A percentile compares a stretch with the other conserved stretches of the same genome.
These are phyloP conservation scores for Termitomyces sp. DNA, from an alignment of 768 basidiomycete species.

Conservation along the genomic window DNA sequence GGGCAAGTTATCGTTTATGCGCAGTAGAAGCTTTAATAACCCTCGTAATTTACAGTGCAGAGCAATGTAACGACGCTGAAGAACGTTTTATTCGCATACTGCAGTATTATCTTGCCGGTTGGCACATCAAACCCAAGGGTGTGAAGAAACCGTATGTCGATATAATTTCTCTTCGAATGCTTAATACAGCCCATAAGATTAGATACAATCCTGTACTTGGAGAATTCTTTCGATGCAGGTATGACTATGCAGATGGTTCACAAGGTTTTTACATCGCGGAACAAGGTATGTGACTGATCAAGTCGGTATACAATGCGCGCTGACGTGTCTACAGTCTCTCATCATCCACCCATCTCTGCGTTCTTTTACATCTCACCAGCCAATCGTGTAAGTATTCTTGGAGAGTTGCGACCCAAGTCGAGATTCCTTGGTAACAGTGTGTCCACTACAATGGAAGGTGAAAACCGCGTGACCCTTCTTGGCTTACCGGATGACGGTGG, in stretches of 20 bases:
- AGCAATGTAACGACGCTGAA: slow-evolving; percentile 73
- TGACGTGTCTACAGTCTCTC: slow-evolving; percentile 60
- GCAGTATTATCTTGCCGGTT: slow-evolving; percentile 95
- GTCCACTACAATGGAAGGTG: slow-evolving; percentile 93
- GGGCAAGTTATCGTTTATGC: slow-evolving; percentile 48
- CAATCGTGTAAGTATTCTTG: slow-evolving; percentile 81
- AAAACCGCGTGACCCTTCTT: slow-evolving; percentile 81
- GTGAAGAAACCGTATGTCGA: slow-evolving; percentile 93
- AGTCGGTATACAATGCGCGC: not conserved
- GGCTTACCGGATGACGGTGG: slow-evolving; percentile 84
- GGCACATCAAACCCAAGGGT: slow-evolving; percentile 99
- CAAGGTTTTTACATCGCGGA: slow-evolving; percentile 95
- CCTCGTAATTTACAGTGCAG: slow-evolving; percentile 47
- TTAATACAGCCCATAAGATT: slow-evolving; percentile 7
- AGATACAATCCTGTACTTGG: slow-evolving; percentile 97
- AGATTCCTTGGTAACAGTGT: slow-evolving; percentile 97
- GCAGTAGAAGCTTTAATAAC: not conserved
- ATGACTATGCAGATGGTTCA: slow-evolving; percentile 85
- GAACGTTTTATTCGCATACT: slow-evolving; percentile 89
- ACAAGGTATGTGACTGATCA: slow-evolving; percentile 53
- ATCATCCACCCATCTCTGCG: slow-evolving; percentile 92
- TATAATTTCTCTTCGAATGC: not conserved
- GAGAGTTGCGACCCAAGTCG: slow-evolving; percentile 92
- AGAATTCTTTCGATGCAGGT: slow-evolving; percentile 96
- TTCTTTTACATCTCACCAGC: slow-evolving; percentile 93